A percentile compares a stretch with the other conserved stretches of the same genome.
These are phyloP conservation scores for Citrus mangshanensis DNA, from an alignment of 345 rosid genomes.

Conservation along the genomic window DNA sequence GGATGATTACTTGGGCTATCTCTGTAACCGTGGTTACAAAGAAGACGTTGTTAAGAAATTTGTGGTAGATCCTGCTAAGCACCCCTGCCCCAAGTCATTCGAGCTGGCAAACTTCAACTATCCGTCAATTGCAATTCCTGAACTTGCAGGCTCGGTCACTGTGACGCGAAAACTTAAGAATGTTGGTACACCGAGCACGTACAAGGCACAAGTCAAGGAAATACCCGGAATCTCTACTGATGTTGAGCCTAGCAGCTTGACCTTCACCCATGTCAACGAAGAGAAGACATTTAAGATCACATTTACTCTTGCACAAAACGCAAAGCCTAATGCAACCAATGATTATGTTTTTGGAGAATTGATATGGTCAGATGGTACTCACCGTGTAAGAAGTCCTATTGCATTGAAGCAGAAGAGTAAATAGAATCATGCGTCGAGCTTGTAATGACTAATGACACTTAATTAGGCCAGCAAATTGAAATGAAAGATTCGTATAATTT, in stretches of 20 bases:
- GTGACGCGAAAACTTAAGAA: neutral
- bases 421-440: no score
- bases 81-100: constrained; percentile 29
- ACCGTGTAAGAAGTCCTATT: neutral
- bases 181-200: neutral
- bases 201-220: neutral
- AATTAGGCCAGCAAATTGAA: no score
- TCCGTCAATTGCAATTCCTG: constrained; percentile 43
- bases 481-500: no score
- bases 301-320: neutral
- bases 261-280: neutral
- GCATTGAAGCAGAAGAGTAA: neutral
- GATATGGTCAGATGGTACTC: neutral
- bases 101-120: constrained; percentile 38
- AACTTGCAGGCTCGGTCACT: constrained; percentile 10
- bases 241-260: neutral
- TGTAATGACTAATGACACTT: no score
- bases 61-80: neutral
- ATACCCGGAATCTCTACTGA: neutral
- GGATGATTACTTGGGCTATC: neutral
- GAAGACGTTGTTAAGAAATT: no score
- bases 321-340: neutral
- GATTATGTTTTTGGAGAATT: neutral
- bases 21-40: neutral
- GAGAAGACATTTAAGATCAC: neutral